phyloP scores from a whole-genome alignment of 169 alveolate species.

The Plasmodium reichenowi region DNA sequence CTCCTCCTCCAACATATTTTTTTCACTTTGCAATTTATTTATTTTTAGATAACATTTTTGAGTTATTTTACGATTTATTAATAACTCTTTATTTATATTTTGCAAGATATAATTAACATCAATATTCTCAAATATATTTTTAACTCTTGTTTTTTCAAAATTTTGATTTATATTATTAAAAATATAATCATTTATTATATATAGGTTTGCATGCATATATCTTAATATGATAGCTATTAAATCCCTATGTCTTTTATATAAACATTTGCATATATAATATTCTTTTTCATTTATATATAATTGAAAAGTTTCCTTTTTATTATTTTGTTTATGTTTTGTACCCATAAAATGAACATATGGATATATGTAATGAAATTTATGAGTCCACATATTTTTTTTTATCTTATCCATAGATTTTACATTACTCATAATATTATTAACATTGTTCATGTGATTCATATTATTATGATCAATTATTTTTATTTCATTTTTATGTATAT shows the following conservation, averaged over 20 bases:
- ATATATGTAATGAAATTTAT: slow-evolving; percentile 37
- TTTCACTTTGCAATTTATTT: slow-evolving; percentile 31
- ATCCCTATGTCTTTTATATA: slow-evolving; percentile 59
- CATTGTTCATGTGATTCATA: not conserved
- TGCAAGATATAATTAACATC: slow-evolving; percentile 43
- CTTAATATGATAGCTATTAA: slow-evolving; percentile 35
- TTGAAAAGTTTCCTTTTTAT: not conserved
- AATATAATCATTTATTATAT: slow-evolving; percentile 47
- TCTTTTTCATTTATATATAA: slow-evolving; percentile 29
- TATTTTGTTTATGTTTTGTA: not conserved
- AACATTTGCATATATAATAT: slow-evolving; percentile 36
- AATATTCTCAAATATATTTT: slow-evolving; percentile 44
- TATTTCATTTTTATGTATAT: slow-evolving; percentile 55
- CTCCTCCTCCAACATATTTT: slow-evolving; percentile 62
- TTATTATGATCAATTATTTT: slow-evolving; percentile 35
- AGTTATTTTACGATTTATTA: slow-evolving; percentile 18
- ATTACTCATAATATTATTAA: no score
- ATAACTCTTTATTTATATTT: slow-evolving; percentile 46
- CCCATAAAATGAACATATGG: slow-evolving; percentile 31
- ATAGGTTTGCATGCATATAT: slow-evolving; percentile 64
- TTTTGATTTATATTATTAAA: slow-evolving; percentile 48
- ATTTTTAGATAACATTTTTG: slow-evolving; percentile 22
- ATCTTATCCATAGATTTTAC: no score
- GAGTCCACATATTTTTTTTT: slow-evolving; percentile 28
- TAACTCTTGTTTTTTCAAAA: slow-evolving; percentile 21